A percentile compares a stretch with the other conserved stretches of the same genome.
Conservation (phyloP, 2,329 filamentous ascomycete species). For the Fusarium sp. region DNA sequence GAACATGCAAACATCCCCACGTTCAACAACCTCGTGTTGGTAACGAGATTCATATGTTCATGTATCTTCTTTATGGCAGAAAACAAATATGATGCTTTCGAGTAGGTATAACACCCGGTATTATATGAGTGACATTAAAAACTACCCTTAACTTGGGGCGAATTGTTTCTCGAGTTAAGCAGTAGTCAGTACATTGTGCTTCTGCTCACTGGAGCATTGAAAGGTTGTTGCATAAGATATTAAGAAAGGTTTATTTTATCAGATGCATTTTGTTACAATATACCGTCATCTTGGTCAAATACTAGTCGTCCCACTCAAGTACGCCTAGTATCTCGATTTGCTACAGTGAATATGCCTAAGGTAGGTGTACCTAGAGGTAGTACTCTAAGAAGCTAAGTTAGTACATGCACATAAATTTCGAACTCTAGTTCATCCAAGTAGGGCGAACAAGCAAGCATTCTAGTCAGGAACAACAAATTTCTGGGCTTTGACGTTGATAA, state of each 20-base stretch:
- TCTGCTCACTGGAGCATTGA: not conserved
- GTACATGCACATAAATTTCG: not conserved
- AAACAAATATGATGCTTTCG: not conserved
- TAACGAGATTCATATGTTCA: not conserved
- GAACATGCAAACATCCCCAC: constrained; percentile 1
- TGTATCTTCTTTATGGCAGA: not conserved
- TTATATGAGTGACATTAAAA: too few species aligned
- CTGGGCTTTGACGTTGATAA: constrained; percentile 1
- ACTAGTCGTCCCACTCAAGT: too few species aligned
- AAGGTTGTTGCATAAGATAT: not conserved
- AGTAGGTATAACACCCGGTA: not conserved
- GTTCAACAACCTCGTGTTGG: not conserved
- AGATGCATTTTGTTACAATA: not conserved
- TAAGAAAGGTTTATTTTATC: not conserved
- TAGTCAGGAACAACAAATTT: constrained; percentile 12
- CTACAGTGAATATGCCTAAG: not conserved
- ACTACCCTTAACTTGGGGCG: too few species aligned
- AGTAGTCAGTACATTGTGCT: not conserved
- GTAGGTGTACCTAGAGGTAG: too few species aligned
- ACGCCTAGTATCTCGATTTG: not conserved
- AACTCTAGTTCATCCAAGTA: not conserved
- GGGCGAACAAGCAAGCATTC: not conserved
- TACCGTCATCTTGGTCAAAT: not conserved
- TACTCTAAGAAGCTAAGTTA: not conserved
- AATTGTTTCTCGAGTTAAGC: too few species aligned